Evolutionary conservation across 305 asterid species (phyloP).

Genomic region (Galium porrigens): DNA sequence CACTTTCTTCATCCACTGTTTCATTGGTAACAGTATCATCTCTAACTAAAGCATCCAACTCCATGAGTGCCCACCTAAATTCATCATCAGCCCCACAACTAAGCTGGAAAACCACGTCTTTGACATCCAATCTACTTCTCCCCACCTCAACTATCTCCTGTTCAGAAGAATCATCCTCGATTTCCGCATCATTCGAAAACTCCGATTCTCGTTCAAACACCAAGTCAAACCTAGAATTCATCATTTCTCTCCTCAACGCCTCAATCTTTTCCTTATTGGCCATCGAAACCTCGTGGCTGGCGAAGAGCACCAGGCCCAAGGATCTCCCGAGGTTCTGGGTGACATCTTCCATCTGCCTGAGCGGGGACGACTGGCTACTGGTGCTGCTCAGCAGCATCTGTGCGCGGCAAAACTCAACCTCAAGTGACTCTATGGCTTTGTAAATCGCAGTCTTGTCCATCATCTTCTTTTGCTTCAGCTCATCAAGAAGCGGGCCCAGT

Average conservation of each 20-base stretch:
- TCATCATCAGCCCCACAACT: slow-evolving; percentile 37
- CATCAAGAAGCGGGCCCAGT: slow-evolving; percentile 41
- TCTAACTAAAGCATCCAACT: slow-evolving; percentile 29
- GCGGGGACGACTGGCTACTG: slow-evolving; percentile 31
- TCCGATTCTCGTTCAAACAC: slow-evolving; percentile 31
- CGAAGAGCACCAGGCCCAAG: slow-evolving; percentile 65
- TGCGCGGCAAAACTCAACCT: slow-evolving; percentile 40
- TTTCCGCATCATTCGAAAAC: slow-evolving; percentile 21
- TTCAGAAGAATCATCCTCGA: slow-evolving; percentile 15
- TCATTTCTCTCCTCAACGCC: slow-evolving; percentile 47
- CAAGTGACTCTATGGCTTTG: slow-evolving; percentile 55
- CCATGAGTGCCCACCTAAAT: slow-evolving; percentile 31
- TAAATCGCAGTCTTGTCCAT: slow-evolving; percentile 29
- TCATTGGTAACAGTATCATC: slow-evolving; percentile 32
- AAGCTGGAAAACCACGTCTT: slow-evolving; percentile 38
- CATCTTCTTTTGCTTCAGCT: slow-evolving; percentile 29
- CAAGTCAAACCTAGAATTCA: slow-evolving; percentile 41
- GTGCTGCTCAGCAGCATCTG: slow-evolving; percentile 25
- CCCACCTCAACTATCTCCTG: slow-evolving; percentile 25
- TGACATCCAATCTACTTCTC: slow-evolving; percentile 23
- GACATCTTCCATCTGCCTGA: slow-evolving; percentile 38
- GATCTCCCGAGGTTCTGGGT: slow-evolving; percentile 60
- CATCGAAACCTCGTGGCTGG: slow-evolving; percentile 46
- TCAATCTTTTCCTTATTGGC: slow-evolving; percentile 41
- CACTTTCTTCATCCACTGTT: slow-evolving; percentile 32